Conservation (phyloP, 495 filamentous ascomycete genomes). For the Geopyxis carbonaria region DNA sequence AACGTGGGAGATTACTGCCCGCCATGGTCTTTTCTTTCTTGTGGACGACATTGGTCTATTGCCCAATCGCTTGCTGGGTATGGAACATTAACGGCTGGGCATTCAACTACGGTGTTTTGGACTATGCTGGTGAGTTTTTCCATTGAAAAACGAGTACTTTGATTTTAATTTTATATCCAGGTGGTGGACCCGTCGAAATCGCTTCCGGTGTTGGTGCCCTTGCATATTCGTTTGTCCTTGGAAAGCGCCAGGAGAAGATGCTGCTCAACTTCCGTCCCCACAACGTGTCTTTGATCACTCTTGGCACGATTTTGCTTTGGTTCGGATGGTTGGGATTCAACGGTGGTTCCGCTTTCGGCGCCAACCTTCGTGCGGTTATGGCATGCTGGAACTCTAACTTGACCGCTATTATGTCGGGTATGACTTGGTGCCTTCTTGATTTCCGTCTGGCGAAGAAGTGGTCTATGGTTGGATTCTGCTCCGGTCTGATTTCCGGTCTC, state of each 20-base stretch:
- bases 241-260: constrained; percentile 96
- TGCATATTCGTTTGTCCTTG: constrained; percentile 89
- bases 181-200: constrained; percentile 91
- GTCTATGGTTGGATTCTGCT: constrained; percentile 99
- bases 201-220: constrained; percentile 81
- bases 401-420: constrained; percentile 71
- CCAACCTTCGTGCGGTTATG: constrained; percentile 87
- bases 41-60: constrained; percentile 97
- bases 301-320: constrained; percentile 91
- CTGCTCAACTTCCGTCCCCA: constrained; percentile 86
- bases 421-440: constrained; percentile 85
- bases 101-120: constrained; percentile 78
- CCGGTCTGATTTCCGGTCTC: constrained; percentile 74
- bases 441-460: constrained; percentile 91
- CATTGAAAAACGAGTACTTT: background rate
- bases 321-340: constrained; percentile 99
- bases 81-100: constrained; percentile 94
- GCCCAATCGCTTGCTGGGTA: constrained; percentile 84
- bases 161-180: constrained; percentile 8
- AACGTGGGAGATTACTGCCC: constrained; percentile 86
- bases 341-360: constrained; percentile 89
- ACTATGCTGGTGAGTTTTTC: constrained; percentile 57
- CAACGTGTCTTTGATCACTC: constrained; percentile 92
- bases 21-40: constrained; percentile 87
- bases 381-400: constrained; percentile 96